These are phyloP conservation scores for Ambispora gerdemannii DNA, from an alignment of 192 early-diverging fungal genomes.

Conservation along the genomic window DNA sequence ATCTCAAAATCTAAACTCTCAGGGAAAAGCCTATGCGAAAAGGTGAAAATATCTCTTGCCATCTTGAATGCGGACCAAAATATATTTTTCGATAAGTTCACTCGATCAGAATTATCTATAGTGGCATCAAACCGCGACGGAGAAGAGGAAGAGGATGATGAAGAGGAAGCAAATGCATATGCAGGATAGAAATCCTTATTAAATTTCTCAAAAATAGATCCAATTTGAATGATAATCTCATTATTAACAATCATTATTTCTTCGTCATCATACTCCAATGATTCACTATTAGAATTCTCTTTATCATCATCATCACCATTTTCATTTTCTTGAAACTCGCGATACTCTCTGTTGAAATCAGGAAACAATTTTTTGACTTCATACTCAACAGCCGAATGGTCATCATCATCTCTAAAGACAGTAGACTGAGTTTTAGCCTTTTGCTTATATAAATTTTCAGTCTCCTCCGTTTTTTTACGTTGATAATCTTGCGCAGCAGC, in stretches of 20 bases:
- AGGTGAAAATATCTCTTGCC: conserved; percentile 44
- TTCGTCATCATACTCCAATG: conserved; percentile 44
- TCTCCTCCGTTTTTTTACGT: conserved; percentile 46
- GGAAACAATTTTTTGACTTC: conserved; percentile 79
- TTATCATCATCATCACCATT: conserved; percentile 38
- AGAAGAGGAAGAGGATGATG: too few species aligned
- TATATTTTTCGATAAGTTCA: background rate
- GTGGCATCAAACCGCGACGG: too few species aligned
- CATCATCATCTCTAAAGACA: conserved; percentile 61
- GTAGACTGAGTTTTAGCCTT: conserved; percentile 45
- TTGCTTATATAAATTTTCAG: conserved; percentile 53
- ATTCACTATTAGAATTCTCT: conserved; percentile 20
- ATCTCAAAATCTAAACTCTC: conserved; percentile 48
- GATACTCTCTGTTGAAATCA: conserved; percentile 80
- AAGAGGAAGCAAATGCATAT: background rate
- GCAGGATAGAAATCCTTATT: conserved; percentile 38
- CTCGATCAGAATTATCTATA: too few species aligned
- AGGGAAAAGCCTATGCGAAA: conserved; percentile 45
- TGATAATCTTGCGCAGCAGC: conserved; percentile 57
- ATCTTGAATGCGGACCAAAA: conserved; percentile 43
- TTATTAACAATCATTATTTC: conserved; percentile 47
- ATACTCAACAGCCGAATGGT: conserved; percentile 58
- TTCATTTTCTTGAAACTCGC: conserved; percentile 53
- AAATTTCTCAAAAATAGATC: conserved; percentile 47
- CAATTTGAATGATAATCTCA: conserved; percentile 44